Conservation (phyloP, 441 rosid species). For the Arabidopsis hybrid region DNA sequence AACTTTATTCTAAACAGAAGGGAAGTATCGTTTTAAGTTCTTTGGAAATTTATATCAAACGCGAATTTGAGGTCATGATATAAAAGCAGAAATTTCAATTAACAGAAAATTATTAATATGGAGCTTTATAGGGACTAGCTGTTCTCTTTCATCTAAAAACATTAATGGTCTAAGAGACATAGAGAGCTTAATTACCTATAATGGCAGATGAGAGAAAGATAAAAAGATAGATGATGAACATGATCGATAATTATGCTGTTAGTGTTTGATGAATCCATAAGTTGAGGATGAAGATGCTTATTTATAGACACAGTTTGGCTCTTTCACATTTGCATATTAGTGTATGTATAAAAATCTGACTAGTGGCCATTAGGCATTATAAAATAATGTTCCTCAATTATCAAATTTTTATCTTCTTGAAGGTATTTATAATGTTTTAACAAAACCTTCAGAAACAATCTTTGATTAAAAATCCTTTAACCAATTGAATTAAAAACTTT, state of each 20-base stretch:
- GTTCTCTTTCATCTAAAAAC: not conserved
- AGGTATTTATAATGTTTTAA: not conserved
- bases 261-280: slow-evolving; percentile 9
- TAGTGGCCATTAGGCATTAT: slow-evolving; percentile 5
- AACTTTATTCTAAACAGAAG: not conserved
- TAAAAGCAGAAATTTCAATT: not conserved
- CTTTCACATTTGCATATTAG: not conserved
- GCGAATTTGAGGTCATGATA: not conserved
- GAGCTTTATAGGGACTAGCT: not conserved
- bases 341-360: not conserved
- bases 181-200: slow-evolving; percentile 9
- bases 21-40: not conserved
- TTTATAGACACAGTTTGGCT: not conserved
- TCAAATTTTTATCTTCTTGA: not conserved
- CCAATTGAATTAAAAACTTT: not conserved
- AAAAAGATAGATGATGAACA: slow-evolving; percentile 25
- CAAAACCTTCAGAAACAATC: not conserved
- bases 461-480: not conserved
- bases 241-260: not conserved
- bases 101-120: not conserved
- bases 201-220: slow-evolving; percentile 25
- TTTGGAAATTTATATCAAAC: not conserved
- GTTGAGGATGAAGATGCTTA: not conserved
- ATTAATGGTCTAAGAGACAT: not conserved
- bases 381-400: not conserved